Base-by-base conservation (phyloP, 306 rosid genomes). In the Dalbergia cochinchinensis region DNA sequence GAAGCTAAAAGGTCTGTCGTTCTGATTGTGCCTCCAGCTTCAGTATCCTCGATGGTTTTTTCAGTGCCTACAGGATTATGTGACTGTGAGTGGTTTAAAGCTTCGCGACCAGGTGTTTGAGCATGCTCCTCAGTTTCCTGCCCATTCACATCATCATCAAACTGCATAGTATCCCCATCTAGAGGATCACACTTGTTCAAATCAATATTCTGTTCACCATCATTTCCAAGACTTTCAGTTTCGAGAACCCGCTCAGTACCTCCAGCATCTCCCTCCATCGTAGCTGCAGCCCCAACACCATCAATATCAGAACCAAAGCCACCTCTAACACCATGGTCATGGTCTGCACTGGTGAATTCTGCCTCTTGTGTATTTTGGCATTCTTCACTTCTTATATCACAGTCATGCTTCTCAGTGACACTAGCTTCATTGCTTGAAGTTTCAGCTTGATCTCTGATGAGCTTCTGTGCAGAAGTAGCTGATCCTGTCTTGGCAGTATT, bases 1-100 rank as follows among this genome's bases (percentile, higher is more conserved):
- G 97, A 95, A 77, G 99, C 73, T 81, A 92, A 67, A 86, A 95
- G 99, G 87, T 92, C 97, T 12, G 78, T 83, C 0, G 97, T 91
- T 85, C 91, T 82, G 78, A 92, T 82, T 51, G 88, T 57, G 77
- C 87, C 89, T 6, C 84, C 92, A 60, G 80, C 86, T 84, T 90
- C 91, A 1, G 97, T 83, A 77, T 88, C 98, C 83, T 89, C 97
- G 47, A 84, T 45, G 58, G 71, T 81, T 61, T 85, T 88, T 51
- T 78, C 72, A 78, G 82, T 85, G 61, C 88, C 92, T 14, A 11
- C 31, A 42, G 67, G 91, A 80, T 72, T 82, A 83, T 87, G 83
- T 31, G 88, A 84, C 82, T 74, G 91, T 2, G 90, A 85, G 61
- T 81, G 88, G 74, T 48, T 82, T 65, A 66, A 55, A 75, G 80